These are phyloP conservation scores for Strobilomyces confusus DNA, from an alignment of 768 basidiomycete genomes.

Conservation along the genomic window DNA sequence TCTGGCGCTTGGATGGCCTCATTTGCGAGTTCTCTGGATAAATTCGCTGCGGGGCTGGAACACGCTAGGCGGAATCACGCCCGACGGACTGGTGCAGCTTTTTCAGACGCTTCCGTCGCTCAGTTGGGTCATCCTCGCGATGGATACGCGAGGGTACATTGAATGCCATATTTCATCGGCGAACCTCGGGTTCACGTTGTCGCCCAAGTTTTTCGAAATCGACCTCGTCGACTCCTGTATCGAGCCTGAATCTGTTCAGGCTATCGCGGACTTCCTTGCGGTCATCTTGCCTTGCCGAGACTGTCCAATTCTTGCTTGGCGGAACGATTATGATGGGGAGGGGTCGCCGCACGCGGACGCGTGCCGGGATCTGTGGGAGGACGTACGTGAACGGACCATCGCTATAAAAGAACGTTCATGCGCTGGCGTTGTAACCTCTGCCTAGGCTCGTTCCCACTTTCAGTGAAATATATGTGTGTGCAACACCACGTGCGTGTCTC, in stretches of 20 bases:
- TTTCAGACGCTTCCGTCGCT: background rate
- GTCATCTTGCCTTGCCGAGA: too few species aligned
- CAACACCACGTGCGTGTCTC: constrained; percentile 13
- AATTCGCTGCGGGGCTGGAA: background rate
- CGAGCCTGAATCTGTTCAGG: background rate
- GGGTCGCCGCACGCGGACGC: too few species aligned
- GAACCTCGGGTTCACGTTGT: background rate
- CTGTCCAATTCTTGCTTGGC: too few species aligned
- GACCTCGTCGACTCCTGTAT: background rate
- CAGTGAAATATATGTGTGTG: too few species aligned
- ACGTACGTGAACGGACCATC: too few species aligned
- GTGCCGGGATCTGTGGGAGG: too few species aligned
- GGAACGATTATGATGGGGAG: too few species aligned
- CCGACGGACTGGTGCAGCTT: background rate
- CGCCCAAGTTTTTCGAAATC: background rate
- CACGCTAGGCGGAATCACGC: background rate
- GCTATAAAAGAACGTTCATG: too few species aligned
- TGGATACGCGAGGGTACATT: background rate
- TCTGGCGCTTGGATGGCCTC: too few species aligned
- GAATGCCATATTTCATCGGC: too few species aligned
- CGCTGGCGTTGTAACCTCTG: too few species aligned
- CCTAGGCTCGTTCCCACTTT: too few species aligned
- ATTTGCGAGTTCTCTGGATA: background rate
- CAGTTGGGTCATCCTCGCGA: background rate
- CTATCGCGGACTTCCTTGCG: background rate